phyloP scores from a whole-genome alignment of 441 rosid species.

The Populus hybrid region DNA sequence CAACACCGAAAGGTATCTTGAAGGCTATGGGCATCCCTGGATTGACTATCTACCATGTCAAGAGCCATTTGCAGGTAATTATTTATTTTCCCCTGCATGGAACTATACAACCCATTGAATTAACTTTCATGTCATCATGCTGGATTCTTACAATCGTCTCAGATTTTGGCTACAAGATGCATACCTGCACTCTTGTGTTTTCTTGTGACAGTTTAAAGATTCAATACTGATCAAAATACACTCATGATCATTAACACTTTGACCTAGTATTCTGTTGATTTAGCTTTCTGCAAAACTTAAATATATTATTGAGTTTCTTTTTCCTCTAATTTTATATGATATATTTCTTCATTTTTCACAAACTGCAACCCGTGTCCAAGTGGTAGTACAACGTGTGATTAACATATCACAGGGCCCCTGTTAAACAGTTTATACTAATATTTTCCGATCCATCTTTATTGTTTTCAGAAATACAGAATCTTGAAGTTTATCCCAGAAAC shows the following conservation, averaged over 20 bases:
- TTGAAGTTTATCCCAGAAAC: slow-evolving; percentile 53
- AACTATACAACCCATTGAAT: not conserved
- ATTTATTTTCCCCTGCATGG: slow-evolving; percentile 1
- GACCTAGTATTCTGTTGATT: not conserved
- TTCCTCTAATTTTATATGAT: not conserved
- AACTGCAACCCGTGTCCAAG: not conserved
- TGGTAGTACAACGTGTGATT: not conserved
- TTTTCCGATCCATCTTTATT: not conserved
- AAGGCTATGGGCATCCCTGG: slow-evolving; percentile 44
- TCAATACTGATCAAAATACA: not conserved
- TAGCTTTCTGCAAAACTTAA: not conserved
- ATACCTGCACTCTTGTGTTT: not conserved
- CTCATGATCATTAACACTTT: not conserved
- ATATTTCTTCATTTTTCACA: not conserved
- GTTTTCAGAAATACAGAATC: slow-evolving; percentile 58
- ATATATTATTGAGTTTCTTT: not conserved
- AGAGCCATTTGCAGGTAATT: slow-evolving; percentile 64
- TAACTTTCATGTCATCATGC: not conserved
- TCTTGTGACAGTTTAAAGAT: not conserved
- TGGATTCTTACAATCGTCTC: not conserved
- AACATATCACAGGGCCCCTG: not conserved
- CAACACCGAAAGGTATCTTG: slow-evolving; percentile 64
- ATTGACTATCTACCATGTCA: slow-evolving; percentile 62
- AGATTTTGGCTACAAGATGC: not conserved
- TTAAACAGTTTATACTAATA: not conserved